Percentiles rank a stretch among this genome's conserved stretches.
phyloP scores from a whole-genome alignment of 2,329 filamentous ascomycete species.

The Colletotrichum orbiculare region DNA sequence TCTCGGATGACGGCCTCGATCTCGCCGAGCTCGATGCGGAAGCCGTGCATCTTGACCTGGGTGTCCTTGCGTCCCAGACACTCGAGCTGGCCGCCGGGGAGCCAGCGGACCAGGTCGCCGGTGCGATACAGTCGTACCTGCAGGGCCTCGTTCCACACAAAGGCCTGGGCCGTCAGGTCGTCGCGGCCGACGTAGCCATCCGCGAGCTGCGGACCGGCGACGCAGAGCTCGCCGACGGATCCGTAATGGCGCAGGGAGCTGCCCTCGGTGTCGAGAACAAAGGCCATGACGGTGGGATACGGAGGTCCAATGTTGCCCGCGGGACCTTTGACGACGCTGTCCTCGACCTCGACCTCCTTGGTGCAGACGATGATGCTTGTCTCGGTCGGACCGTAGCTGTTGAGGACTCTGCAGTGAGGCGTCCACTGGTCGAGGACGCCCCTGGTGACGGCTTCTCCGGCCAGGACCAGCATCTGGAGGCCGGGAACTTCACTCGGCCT shows the following conservation, averaged over 20 bases:
- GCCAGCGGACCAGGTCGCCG: conserved; percentile 37
- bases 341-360: conserved; percentile 9
- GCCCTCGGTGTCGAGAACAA: conserved; percentile 15
- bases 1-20: conserved; percentile 37
- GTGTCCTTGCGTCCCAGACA: conserved; percentile 38
- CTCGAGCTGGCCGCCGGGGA: conserved; percentile 36
- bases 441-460: conserved; percentile 29
- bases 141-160: conserved; percentile 13
- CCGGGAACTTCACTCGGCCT: conserved; percentile 34
- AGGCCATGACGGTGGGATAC: conserved; percentile 17
- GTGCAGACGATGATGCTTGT: conserved; percentile 33
- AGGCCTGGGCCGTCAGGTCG: conserved; percentile 30
- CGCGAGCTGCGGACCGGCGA: conserved; percentile 37
- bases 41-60: conserved; percentile 39
- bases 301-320: conserved; percentile 12
- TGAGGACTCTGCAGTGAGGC: conserved; percentile 32
- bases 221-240: conserved; percentile 39
- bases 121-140: conserved; percentile 36
- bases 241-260: conserved; percentile 27
- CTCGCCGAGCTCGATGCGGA: conserved; percentile 39
- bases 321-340: neutral
- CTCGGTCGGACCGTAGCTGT: conserved; percentile 39
- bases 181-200: conserved; percentile 37
- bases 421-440: conserved; percentile 31
- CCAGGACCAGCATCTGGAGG: conserved; percentile 25